Evolutionary conservation across 202 grass and related monocot genomes (phyloP).

Genomic region (Schoenoplectus tabernaemontani): DNA sequence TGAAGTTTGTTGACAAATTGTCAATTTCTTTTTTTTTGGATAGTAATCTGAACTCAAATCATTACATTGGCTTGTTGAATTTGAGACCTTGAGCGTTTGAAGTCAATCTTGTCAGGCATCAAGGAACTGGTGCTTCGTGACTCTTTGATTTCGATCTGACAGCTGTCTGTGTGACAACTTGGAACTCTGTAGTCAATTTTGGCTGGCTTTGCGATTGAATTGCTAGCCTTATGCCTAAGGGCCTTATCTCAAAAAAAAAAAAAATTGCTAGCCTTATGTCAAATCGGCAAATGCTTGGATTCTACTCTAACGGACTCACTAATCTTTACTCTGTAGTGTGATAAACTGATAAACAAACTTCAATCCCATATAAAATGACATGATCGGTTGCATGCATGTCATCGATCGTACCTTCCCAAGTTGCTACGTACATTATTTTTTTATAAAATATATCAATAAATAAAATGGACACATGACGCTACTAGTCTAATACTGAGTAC

Average conservation of each 20-base stretch:
- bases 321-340: neutral
- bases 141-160: neutral
- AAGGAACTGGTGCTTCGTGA: neutral
- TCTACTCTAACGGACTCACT: neutral
- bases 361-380: neutral
- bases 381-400: neutral
- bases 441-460: too few species aligned
- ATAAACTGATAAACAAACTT: neutral
- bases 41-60: neutral
- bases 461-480: neutral
- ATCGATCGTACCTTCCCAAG: neutral
- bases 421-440: too few species aligned
- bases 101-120: neutral
- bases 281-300: neutral
- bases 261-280: neutral
- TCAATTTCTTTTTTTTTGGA: neutral
- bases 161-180: neutral
- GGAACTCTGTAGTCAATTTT: too few species aligned
- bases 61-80: too few species aligned
- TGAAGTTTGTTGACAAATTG: neutral
- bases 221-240: too few species aligned
- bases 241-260: too few species aligned
- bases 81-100: too few species aligned
- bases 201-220: neutral
- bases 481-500: neutral